Evolutionary conservation across 345 rosid species (phyloP), one percentile per base, ranked within the genome.

Genomic region (Lepidium didymum): DNA sequence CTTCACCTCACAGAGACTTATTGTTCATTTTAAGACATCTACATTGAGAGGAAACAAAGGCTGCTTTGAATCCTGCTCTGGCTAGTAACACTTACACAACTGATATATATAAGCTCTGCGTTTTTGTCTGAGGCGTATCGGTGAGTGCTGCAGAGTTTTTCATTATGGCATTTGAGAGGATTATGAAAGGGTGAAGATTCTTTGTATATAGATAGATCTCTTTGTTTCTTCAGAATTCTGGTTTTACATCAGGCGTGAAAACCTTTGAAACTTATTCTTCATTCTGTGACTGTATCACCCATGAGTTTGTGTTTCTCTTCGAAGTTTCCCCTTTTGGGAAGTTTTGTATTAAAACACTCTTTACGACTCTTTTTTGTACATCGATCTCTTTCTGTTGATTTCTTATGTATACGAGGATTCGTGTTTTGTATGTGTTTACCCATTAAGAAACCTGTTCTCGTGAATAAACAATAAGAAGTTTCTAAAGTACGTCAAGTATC

Each of bases 321-420:
- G 34, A 62, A 69, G 70, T 63, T 69, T 58, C 71, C 62, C 41
- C 29, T 65, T 74, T 61, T 34, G 79, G 79, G 68, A 75, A 75
- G 75, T 75, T 75, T 75, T 75, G 79, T 70, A 13, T 70, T 21
- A 29, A 63, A 34, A 56, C 55, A 38, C 35, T 50, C 60, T 54
- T 64, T 64, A 34, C 65, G 29, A 56, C 1, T 50, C 57, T 27
- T 63, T 25, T 68, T 42, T 68, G 68, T 62, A 56, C 16, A 55
- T 75, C 29, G 52, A 49, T 64, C 40, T 33, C 37, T 34, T 6
- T 19, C 40, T 64, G 27, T 49, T 1, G 54, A 7, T 56, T 73
- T 49, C 40, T 35, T 45, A 62, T 63, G 69, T 44, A 62, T 44
- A 62, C 34, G 19, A 35, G 46, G 68, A 62, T 62, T 71, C 42